Evolutionary conservation across 1,139 yeast species (phyloP).

Genomic region (Scheffersomyces lignicola): DNA sequence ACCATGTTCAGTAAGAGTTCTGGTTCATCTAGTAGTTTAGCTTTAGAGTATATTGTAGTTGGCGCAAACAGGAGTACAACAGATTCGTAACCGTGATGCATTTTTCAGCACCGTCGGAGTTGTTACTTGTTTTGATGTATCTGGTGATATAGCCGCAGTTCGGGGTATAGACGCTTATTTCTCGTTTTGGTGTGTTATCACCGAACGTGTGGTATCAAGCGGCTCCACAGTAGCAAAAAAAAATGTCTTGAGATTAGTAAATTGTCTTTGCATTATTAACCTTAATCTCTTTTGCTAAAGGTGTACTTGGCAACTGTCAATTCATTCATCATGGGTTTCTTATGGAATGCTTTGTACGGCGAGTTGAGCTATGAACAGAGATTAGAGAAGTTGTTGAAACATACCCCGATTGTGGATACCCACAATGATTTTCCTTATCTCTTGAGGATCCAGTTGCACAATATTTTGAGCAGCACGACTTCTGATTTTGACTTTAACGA

Average conservation of each 20-base stretch:
- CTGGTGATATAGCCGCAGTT: no score
- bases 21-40: no score
- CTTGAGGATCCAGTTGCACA: slow-evolving; percentile 41
- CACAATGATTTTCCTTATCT: slow-evolving; percentile 52
- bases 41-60: no score
- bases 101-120: no score
- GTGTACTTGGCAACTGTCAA: no score
- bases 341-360: background rate
- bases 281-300: background rate
- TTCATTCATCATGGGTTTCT: slow-evolving; percentile 3
- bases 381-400: slow-evolving; percentile 3
- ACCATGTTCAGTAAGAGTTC: no score
- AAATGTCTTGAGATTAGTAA: background rate
- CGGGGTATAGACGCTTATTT: no score
- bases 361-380: background rate
- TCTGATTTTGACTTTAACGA: slow-evolving; percentile 32
- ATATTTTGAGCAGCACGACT: slow-evolving; percentile 30
- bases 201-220: slow-evolving; percentile 1
- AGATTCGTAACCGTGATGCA: no score
- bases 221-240: slow-evolving; percentile 1
- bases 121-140: no score
- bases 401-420: slow-evolving; percentile 44
- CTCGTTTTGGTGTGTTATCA: no score
- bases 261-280: background rate
- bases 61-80: no score